These are phyloP conservation scores for Avena eriantha DNA, from an alignment of 176 grass and related monocot genomes.

Conservation along the genomic window DNA sequence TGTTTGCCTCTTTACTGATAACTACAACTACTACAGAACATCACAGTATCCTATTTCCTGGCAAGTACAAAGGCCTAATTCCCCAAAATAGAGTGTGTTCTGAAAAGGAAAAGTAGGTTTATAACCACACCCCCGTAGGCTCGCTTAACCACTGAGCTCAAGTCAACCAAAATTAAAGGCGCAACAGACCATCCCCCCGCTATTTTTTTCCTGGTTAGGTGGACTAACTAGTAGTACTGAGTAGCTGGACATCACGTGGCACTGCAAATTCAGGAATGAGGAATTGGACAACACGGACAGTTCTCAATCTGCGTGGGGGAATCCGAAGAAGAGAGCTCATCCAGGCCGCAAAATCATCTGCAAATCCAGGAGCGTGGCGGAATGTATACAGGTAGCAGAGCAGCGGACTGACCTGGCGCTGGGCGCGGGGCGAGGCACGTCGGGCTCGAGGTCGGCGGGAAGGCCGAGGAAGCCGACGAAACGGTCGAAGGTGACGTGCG, in stretches of 20 bases:
- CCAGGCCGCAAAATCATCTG: background rate
- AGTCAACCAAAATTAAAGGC: slow-evolving; percentile 16
- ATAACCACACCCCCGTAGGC: background rate
- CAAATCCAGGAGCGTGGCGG: background rate
- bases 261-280: background rate
- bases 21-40: slow-evolving; percentile 7
- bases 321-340: background rate
- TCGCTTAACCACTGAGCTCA: background rate
- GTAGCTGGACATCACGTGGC: slow-evolving; percentile 3
- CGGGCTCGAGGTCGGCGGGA: slow-evolving; percentile 86
- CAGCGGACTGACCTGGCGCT: slow-evolving; percentile 73
- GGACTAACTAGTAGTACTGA: background rate
- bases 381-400: background rate
- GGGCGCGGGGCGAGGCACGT: slow-evolving; percentile 68
- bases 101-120: slow-evolving; percentile 6
- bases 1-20: background rate
- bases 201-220: slow-evolving; percentile 31
- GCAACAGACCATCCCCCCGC: background rate
- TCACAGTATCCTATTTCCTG: slow-evolving; percentile 35
- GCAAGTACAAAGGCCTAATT: slow-evolving; percentile 35
- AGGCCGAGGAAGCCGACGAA: slow-evolving; percentile 96
- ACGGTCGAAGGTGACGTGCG: slow-evolving; percentile 96
- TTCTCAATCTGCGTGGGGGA: background rate
- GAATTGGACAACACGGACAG: background rate
- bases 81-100: slow-evolving; percentile 11